phyloP scores from a whole-genome alignment of 2,329 filamentous ascomycete species.

The Nemania diffusa region DNA sequence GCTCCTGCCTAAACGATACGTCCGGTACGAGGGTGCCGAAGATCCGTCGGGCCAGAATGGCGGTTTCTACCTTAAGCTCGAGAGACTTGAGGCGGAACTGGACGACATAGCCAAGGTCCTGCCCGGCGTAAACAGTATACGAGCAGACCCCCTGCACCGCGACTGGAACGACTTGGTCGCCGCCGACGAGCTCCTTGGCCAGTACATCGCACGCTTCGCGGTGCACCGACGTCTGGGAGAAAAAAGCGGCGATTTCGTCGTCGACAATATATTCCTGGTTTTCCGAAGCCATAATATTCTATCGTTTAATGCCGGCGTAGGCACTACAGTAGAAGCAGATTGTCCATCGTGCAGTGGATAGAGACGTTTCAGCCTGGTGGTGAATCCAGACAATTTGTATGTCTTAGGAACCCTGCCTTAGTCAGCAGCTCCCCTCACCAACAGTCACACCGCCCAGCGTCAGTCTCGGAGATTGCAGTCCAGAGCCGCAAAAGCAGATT shows the following conservation, averaged over 20 bases:
- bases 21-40: conserved; percentile 14
- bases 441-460: no score
- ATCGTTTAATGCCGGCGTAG: no score
- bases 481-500: no score
- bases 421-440: no score
- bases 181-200: conserved; percentile 19
- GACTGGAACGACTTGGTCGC: conserved; percentile 9
- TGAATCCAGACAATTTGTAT: no score
- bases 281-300: neutral
- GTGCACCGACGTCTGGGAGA: conserved; percentile 13
- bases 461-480: no score
- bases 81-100: conserved; percentile 27
- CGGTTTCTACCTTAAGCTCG: conserved; percentile 3
- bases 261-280: no score
- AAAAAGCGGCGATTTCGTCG: conserved; percentile 2
- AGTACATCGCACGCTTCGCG: conserved; percentile 5
- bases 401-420: no score
- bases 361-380: no score
- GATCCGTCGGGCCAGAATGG: neutral
- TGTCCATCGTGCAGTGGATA: no score
- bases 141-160: conserved; percentile 17
- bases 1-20: conserved; percentile 18
- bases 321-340: no score
- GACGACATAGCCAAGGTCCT: conserved; percentile 8
- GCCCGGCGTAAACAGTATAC: conserved; percentile 27